Conservation (phyloP, 1,284 basidiomycete genomes). For the Fomitopsis schrenkii region DNA sequence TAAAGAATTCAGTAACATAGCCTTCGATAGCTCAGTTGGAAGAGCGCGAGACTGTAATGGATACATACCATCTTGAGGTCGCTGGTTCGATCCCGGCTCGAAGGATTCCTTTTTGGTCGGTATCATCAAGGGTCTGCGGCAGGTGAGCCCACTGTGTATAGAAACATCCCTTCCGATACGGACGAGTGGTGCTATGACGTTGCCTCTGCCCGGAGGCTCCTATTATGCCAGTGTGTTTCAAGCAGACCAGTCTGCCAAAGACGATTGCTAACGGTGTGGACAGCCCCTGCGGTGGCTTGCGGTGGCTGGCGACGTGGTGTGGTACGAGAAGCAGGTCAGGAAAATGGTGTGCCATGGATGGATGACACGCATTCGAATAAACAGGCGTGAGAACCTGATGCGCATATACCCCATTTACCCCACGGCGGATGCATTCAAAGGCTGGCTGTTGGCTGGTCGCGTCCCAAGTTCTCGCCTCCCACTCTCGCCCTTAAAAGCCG, state of each 20-base stretch:
- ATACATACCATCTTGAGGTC: conserved; percentile 9
- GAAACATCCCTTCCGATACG: neutral
- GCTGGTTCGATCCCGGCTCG: conserved; percentile 18
- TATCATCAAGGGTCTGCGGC: neutral
- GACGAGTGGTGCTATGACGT: neutral
- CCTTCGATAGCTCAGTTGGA: conserved; percentile 27
- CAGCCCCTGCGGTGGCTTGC: neutral
- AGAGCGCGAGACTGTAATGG: conserved; percentile 23
- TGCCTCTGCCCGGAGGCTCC: neutral
- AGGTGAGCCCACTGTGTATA: neutral
- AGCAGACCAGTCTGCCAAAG: neutral
- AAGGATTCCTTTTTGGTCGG: conserved; percentile 10
- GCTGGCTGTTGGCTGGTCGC: neutral
- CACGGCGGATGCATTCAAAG: neutral
- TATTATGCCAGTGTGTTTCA: neutral
- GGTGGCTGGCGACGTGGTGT: neutral
- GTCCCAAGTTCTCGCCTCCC: neutral
- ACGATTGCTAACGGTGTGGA: neutral
- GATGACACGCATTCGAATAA: neutral
- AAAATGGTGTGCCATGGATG: neutral
- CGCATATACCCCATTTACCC: conserved; percentile 6
- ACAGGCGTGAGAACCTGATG: conserved; percentile 7
- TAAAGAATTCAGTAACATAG: neutral
- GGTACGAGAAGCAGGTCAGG: conserved; percentile 3
- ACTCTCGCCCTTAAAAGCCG: conserved; percentile 1